phyloP scores from a whole-genome alignment of 2,329 filamentous ascomycete species.

The Colletotrichum cereale region DNA sequence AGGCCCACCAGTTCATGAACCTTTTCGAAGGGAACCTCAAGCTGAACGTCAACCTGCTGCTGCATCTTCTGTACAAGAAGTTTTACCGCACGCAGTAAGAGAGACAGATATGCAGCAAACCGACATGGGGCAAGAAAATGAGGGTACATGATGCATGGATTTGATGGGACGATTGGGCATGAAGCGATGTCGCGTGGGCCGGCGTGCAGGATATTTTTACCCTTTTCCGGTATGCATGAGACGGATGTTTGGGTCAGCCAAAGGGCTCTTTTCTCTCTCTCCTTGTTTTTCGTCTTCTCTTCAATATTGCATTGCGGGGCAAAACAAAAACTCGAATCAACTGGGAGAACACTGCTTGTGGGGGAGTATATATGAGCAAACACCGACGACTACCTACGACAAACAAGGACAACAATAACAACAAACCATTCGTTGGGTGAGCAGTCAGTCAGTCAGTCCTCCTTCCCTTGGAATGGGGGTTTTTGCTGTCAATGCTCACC shows the following conservation, averaged over 20 bases:
- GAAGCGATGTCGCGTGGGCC: constrained; percentile 18
- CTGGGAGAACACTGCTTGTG: constrained; percentile 26
- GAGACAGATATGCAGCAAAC: background rate
- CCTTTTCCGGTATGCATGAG: constrained; percentile 23
- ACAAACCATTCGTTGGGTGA: constrained; percentile 17
- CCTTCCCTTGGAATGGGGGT: no score
- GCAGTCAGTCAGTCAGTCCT: background rate
- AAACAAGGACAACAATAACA: background rate
- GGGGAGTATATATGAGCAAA: constrained; percentile 33
- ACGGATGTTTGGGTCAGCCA: constrained; percentile 32
- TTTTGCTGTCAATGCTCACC: background rate
- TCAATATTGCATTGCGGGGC: constrained; percentile 35
- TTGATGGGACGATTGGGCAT: constrained; percentile 31
- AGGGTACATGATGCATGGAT: constrained; percentile 32
- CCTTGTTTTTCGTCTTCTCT: background rate
- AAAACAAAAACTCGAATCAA: constrained; percentile 24
- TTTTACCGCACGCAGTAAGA: constrained; percentile 83
- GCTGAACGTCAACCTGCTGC: constrained; percentile 94
- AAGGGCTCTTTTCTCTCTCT: constrained; percentile 18
- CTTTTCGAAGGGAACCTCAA: constrained; percentile 88
- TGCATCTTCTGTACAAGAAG: constrained; percentile 99
- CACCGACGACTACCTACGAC: background rate
- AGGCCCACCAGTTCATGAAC: constrained; percentile 95
- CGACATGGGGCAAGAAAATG: background rate
- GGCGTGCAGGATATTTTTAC: constrained; percentile 28